Percentiles rank a stretch among this genome's conserved stretches.
phyloP scores from a whole-genome alignment of 371 early-diverging fungal genomes.

The Mucor circinelloides region DNA sequence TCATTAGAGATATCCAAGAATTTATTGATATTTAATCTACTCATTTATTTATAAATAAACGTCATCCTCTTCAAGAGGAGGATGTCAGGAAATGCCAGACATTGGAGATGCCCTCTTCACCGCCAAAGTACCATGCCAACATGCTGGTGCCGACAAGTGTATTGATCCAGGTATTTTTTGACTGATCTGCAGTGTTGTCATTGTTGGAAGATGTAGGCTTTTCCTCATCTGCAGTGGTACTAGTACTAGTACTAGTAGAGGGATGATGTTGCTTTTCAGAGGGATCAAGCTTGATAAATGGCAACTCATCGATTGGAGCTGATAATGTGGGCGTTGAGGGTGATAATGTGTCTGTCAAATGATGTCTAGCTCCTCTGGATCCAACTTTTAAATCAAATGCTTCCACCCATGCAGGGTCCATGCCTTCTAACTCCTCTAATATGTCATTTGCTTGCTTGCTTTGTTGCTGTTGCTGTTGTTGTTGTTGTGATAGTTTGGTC shows the following conservation, averaged over 20 bases:
- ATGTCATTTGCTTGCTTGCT: neutral
- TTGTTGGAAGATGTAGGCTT: neutral
- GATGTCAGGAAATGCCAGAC: conserved; percentile 23
- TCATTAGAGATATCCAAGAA: conserved; percentile 46
- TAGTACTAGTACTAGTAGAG: too few species aligned
- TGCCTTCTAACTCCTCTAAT: conserved; percentile 3
- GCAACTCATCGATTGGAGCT: neutral
- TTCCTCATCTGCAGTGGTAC: neutral
- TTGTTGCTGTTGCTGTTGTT: neutral
- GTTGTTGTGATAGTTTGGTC: neutral
- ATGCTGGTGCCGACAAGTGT: conserved; percentile 22
- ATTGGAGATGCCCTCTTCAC: conserved; percentile 22
- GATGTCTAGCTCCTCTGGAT: conserved; percentile 16
- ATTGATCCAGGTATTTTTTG: neutral
- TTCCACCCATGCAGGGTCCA: conserved; percentile 27
- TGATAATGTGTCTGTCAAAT: conserved; percentile 12
- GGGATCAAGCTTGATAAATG: neutral
- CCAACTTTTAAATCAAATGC: conserved; percentile 30
- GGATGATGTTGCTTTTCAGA: neutral
- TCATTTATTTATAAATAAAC: neutral
- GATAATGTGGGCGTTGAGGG: neutral
- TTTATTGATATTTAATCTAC: conserved; percentile 35
- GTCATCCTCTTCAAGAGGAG: neutral
- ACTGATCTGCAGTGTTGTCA: neutral
- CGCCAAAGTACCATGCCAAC: conserved; percentile 30